Base-by-base conservation (phyloP, 2,329 filamentous ascomycete genomes). In the Madurella fahalii region DNA sequence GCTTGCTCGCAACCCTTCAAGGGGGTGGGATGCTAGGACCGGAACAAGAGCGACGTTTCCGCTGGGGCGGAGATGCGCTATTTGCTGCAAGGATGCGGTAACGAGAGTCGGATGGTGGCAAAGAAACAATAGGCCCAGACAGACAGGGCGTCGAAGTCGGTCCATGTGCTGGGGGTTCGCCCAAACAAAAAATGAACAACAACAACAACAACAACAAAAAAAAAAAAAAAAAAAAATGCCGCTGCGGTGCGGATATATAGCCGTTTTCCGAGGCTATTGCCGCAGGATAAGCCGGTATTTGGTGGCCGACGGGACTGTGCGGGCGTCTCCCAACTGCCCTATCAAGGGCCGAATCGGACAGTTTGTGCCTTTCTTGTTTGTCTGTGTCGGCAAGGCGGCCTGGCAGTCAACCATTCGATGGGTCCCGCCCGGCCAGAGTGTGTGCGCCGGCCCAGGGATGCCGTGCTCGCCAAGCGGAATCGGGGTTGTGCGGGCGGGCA, bases 51-150 rank as follows among this genome's bases (percentile, higher is more conserved):
- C 18, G 20, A 30, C 9, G 20, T 48, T 48, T 31, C 8, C 7
- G 47, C 44, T 50, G 42, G 25, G 18, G 42, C 25, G 18, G 42
- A 43, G 20, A 49, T 60, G 49, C 34, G 52, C 49, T 39, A 53
- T 54, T 61, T 53, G 60, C 54, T 59, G 56, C 58, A 52, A 50
- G 58, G 53, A 55, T 58, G 57, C 58, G 57, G 53, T 59, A 56
- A 44, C 48, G 37, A 50, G 37, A 11, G 46, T 48, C 40, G 51
- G 53, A 32, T 41, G 47, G 60, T 54, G 56, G 59, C 57, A 44
- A 59, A 58, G 44, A 45, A 20, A 31, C 47, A n/a, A 25, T n/a
- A 25, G 13, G 25, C n/a, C n/a, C 25, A 25, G 7, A 25, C 25
- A 7, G 25, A 3, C 30, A 16, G 47, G 30, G 25, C 12, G 18